Evolutionary conservation across 169 alveolate genomes (phyloP).

Genomic region (Plasmodium inui): DNA sequence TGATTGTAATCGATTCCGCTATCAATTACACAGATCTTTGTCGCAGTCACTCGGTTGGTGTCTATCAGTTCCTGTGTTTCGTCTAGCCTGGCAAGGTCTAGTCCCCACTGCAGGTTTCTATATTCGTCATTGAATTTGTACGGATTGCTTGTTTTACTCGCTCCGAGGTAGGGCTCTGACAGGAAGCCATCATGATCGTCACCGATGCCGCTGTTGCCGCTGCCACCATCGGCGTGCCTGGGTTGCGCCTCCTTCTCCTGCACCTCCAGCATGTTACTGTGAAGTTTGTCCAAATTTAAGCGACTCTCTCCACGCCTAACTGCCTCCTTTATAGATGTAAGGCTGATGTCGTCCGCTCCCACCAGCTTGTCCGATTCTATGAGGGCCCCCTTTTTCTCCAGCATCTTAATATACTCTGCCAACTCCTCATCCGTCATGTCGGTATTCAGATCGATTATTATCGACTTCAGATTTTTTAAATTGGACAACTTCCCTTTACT

Average conservation of each 20-base stretch:
- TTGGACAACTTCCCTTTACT: slow-evolving; percentile 49
- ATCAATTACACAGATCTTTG: slow-evolving; percentile 84
- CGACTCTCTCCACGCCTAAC: slow-evolving; percentile 28
- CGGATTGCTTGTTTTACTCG: background rate
- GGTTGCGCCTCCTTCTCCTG: background rate
- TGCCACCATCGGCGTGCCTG: background rate
- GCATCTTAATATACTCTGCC: slow-evolving; percentile 15
- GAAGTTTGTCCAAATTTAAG: background rate
- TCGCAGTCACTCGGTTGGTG: background rate
- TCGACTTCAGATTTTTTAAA: slow-evolving; percentile 16
- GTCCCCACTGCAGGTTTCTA: slow-evolving; percentile 67
- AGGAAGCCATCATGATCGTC: background rate
- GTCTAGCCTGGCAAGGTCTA: slow-evolving; percentile 66
- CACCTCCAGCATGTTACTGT: slow-evolving; percentile 16
- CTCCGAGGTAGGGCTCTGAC: background rate
- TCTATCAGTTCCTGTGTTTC: slow-evolving; percentile 28
- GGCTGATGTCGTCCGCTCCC: slow-evolving; percentile 44
- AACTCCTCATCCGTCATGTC: slow-evolving; percentile 55
- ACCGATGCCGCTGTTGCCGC: background rate
- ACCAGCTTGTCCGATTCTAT: slow-evolving; percentile 63
- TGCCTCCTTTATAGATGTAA: slow-evolving; percentile 34
- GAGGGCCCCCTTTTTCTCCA: slow-evolving; percentile 52
- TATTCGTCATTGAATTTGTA: slow-evolving; percentile 50
- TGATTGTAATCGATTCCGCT: slow-evolving; percentile 90
- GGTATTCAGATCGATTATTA: slow-evolving; percentile 32